These are phyloP conservation scores for Neurospora tetraspora DNA, from an alignment of 495 filamentous ascomycete species.

Conservation along the genomic window DNA sequence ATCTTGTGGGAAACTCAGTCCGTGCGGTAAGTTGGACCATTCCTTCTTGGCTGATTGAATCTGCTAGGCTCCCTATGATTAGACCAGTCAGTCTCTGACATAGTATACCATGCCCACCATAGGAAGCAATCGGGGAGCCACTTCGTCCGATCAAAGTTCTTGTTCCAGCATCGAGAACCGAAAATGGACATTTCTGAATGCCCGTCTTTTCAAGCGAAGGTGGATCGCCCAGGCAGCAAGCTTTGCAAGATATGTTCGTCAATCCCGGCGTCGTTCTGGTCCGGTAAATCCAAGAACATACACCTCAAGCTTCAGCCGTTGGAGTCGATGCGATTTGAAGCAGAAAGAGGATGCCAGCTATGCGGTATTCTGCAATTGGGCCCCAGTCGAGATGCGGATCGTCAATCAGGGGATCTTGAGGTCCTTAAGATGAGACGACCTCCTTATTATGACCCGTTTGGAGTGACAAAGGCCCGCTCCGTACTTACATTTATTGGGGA, in stretches of 20 bases:
- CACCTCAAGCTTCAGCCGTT: neutral
- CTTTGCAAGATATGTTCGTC: neutral
- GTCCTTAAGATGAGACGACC: neutral
- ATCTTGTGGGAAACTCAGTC: no score
- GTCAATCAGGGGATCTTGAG: neutral
- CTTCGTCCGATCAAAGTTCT: neutral
- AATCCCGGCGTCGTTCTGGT: neutral
- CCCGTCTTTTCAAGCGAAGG: neutral
- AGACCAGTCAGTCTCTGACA: no score
- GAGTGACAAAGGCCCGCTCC: fast-evolving
- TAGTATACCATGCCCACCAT: neutral
- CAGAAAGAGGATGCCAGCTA: neutral
- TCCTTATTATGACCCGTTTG: neutral
- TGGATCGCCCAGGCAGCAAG: neutral
- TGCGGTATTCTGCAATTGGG: neutral
- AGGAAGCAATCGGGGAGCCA: neutral
- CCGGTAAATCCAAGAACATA: neutral
- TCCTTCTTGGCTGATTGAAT: no score
- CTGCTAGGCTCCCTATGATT: no score
- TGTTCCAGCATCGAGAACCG: neutral
- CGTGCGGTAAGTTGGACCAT: no score
- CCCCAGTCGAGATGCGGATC: neutral
- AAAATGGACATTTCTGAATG: neutral
- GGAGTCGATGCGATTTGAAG: neutral
- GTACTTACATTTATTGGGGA: neutral